Conservation (phyloP, 768 basidiomycete species). For the Pleurotus platypus region DNA sequence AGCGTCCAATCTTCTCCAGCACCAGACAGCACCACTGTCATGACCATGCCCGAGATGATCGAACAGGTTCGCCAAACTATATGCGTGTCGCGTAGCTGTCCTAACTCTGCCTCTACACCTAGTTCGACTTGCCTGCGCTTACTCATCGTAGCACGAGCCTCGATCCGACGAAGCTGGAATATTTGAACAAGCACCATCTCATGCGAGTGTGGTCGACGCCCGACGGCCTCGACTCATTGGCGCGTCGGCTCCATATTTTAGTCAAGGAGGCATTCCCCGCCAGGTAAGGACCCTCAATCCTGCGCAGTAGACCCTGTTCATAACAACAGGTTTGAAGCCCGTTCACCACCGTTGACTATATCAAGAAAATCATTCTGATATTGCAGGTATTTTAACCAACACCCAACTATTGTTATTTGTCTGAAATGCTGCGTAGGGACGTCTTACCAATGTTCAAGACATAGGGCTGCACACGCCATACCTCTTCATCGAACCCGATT, state of each 20-base stretch:
- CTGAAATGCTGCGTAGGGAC: constrained; percentile 41
- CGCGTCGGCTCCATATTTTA: constrained; percentile 46
- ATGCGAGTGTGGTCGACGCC: constrained; percentile 48
- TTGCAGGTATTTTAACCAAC: constrained; percentile 43
- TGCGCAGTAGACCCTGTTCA: neutral
- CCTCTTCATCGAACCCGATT: constrained; percentile 74
- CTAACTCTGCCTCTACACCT: constrained; percentile 3
- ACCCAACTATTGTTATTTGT: neutral
- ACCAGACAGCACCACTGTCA: constrained; percentile 63
- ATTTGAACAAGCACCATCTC: constrained; percentile 86
- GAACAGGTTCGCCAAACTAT: constrained; percentile 38
- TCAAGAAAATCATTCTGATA: constrained; percentile 58
- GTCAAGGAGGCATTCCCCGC: constrained; percentile 57
- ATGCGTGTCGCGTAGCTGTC: neutral
- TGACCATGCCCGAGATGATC: constrained; percentile 64
- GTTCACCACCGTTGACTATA: constrained; percentile 51
- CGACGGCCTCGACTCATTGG: constrained; percentile 49
- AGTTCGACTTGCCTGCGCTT: constrained; percentile 77
- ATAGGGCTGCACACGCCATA: constrained; percentile 67
- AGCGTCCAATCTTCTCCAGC: constrained; percentile 27
- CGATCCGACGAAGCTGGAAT: constrained; percentile 76
- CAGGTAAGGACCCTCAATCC: constrained; percentile 39
- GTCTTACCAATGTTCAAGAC: constrained; percentile 68
- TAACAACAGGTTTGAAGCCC: constrained; percentile 23
- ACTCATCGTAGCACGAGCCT: constrained; percentile 85